Percentiles rank a stretch among this genome's conserved stretches.
These are phyloP conservation scores for Candida pini DNA, from an alignment of 805 yeast species.

Conservation along the genomic window DNA sequence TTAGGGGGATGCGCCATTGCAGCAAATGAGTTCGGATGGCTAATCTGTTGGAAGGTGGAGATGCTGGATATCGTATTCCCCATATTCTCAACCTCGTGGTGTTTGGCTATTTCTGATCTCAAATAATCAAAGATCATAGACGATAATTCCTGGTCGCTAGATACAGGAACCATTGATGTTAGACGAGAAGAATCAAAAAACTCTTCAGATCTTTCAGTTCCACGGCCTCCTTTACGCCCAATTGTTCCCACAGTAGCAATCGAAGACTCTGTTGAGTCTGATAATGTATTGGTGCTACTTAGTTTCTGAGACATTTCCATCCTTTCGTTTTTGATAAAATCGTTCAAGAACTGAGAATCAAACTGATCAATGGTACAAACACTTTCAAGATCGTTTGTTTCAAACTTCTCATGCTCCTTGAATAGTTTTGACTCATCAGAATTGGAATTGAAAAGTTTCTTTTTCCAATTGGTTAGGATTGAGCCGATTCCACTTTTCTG, in stretches of 20 bases:
- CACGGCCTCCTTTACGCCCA: too few relatives aligned
- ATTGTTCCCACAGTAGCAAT: too few relatives aligned
- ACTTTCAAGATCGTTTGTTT: not conserved
- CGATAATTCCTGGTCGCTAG: constrained; percentile 7
- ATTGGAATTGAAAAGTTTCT: not conserved
- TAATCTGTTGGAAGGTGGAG: constrained; percentile 12
- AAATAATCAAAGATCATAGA: constrained; percentile 8
- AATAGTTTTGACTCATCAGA: not conserved
- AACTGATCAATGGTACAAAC: constrained; percentile 1
- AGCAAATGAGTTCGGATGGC: not conserved
- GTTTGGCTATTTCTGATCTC: constrained; percentile 5
- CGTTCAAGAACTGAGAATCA: constrained; percentile 3
- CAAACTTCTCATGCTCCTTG: not conserved
- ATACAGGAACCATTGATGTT: not conserved
- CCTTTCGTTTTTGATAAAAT: constrained; percentile 8
- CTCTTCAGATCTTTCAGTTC: too few relatives aligned
- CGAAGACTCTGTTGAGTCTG: constrained; percentile 8
- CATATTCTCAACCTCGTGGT: constrained; percentile 7
- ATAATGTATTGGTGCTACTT: constrained; percentile 2
- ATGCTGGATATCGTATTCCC: constrained; percentile 7
- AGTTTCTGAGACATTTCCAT: constrained; percentile 11
- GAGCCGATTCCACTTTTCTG: too few relatives aligned
- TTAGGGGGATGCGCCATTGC: too few relatives aligned
- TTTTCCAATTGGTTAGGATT: too few relatives aligned
- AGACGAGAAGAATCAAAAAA: too few relatives aligned